These are phyloP conservation scores for Lodderomyces theae DNA, from an alignment of 1,139 yeast genomes.

Conservation along the genomic window DNA sequence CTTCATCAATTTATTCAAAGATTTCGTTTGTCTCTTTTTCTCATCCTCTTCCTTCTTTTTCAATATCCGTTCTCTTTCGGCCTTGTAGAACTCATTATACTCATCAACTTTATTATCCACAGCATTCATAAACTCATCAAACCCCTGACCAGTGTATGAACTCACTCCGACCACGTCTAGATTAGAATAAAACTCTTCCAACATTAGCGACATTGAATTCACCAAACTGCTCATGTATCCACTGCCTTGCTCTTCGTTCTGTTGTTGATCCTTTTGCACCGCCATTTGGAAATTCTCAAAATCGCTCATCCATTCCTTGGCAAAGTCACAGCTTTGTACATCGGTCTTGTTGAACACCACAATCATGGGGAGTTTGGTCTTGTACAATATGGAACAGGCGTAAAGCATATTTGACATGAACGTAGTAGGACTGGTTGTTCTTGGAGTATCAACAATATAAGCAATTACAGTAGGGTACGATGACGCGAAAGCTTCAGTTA, in stretches of 20 bases:
- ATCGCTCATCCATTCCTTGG: constrained; percentile 97
- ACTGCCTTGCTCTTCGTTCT: constrained; percentile 68
- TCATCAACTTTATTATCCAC: constrained; percentile 88
- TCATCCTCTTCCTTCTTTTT: constrained; percentile 77
- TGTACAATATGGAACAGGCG: constrained; percentile 94
- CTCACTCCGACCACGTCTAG: constrained; percentile 90
- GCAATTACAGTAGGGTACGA: constrained; percentile 95
- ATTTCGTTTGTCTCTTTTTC: constrained; percentile 66
- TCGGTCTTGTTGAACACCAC: constrained; percentile 96
- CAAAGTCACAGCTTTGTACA: constrained; percentile 78
- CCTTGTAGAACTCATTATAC: constrained; percentile 76
- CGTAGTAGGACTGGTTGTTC: constrained; percentile 91
- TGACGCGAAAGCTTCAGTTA: constrained; percentile 95
- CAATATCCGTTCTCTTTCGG: constrained; percentile 80
- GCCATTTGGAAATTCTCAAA: constrained; percentile 89
- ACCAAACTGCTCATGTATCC: constrained; percentile 95
- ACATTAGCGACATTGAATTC: constrained; percentile 91
- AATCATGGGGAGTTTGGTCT: constrained; percentile 95
- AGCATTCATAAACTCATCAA: constrained; percentile 80
- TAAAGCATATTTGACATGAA: constrained; percentile 98
- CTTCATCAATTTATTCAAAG: constrained; percentile 70
- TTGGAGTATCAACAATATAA: constrained; percentile 93
- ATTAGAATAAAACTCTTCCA: constrained; percentile 94
- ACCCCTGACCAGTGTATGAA: constrained; percentile 89
- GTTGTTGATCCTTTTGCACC: constrained; percentile 56